phyloP scores from a whole-genome alignment of 129 eudicot species.

The carrot (Daucus carota) region DNA sequence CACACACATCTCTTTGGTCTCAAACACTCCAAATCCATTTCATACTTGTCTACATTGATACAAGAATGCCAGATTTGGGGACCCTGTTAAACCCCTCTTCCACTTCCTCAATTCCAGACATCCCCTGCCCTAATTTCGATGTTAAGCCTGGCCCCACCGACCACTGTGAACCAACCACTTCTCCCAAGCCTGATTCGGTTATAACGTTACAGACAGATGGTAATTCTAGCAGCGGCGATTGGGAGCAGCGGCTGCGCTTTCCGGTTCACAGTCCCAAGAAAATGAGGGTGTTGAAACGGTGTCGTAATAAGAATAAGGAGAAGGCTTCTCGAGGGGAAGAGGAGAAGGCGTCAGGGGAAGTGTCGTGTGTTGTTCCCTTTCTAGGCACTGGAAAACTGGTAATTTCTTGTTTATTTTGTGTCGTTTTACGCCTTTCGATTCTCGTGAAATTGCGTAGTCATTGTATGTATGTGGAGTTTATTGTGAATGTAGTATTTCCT shows the following conservation, averaged over 20 bases:
- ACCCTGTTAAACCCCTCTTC: background rate
- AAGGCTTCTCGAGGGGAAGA: background rate
- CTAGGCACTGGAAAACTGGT: background rate
- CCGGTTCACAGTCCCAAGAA: background rate
- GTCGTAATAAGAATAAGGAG: background rate
- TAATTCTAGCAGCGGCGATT: background rate
- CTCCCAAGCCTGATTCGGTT: background rate
- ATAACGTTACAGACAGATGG: background rate
- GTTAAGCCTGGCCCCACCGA: background rate
- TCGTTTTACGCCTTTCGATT: background rate
- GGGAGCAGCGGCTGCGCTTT: background rate
- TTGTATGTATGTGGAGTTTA: too few relatives aligned
- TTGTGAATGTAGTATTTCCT: too few relatives aligned
- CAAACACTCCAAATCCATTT: too few relatives aligned
- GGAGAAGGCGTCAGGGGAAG: background rate
- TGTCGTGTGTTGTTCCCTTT: background rate
- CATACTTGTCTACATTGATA: too few relatives aligned
- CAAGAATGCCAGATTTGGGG: conserved; percentile 8
- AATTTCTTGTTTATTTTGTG: background rate
- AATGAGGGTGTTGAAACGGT: background rate
- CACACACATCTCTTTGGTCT: too few relatives aligned
- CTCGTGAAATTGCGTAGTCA: too few relatives aligned
- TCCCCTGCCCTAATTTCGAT: background rate
- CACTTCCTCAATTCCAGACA: background rate
- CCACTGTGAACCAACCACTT: background rate